Base-by-base conservation (phyloP, 2,329 filamentous ascomycete genomes). In the Gliomastix tumulicola region DNA sequence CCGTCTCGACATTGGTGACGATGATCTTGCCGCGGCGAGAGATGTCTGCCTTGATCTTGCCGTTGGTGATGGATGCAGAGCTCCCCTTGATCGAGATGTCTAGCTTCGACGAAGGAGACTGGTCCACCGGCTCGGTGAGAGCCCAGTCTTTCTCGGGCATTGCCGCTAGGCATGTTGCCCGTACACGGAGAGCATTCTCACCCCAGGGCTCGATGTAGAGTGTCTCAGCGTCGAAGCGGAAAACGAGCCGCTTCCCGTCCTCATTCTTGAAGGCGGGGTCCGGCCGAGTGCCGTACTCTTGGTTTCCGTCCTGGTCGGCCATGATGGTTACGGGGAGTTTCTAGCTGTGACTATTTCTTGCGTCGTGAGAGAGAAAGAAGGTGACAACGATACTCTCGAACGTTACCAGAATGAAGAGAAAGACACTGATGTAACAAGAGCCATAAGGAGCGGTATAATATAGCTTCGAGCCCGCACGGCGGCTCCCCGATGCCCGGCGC, bases 151-250 rank as follows among this genome's bases (percentile, higher is more conserved):
- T 50, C 6, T 44, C 30, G 5, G 62, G 56, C 46, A 66, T 58
- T 25, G 44, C 40, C 4, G 33, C 41, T 28, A 44, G 51, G 40
- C 65, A 68, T 4, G 66, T 70, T 1, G 65, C 62, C 16, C 69
- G 64, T 2, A 74, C 49, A 22, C 69, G 63, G 4, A 74, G 45
- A 1, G 68, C 61, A 40, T 70, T 61, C 5, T 47, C 33, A 5
- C 67, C 67, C 68, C 68, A 73, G 30, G 68, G 52, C 38, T 73
- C 65, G 31, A 73, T 55, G 58, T 63, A 69, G 30, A 73, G 51
- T 9, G 57, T 52, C 41, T 73, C 68, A 8, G 60, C 61, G 46
- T 74, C 68, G 39, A 51, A 63, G 6, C 38, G 40, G 41, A 46
- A 57, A 21, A 48, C 41, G 2, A 61, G 49, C 4, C 44, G 45